These are phyloP conservation scores for Aspergillus conjunctus DNA, from an alignment of 495 filamentous ascomycete genomes.

Conservation along the genomic window DNA sequence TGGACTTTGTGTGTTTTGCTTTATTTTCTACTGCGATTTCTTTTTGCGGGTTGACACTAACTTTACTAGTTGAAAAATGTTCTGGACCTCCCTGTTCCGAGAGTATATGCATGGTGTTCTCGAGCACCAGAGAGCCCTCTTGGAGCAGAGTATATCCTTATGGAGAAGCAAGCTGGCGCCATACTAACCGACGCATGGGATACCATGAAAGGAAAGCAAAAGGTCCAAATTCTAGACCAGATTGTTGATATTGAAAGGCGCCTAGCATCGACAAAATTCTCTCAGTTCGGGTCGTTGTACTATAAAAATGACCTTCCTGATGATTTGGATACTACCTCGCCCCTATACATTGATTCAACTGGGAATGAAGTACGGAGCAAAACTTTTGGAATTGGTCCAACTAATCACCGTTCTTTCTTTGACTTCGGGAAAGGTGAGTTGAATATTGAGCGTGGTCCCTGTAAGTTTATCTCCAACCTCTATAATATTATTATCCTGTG, in stretches of 20 bases:
- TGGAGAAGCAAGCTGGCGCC: constrained; percentile 34
- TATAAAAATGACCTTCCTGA: constrained; percentile 26
- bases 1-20: constrained; percentile 40
- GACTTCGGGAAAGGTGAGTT: constrained; percentile 28
- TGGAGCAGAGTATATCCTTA: constrained; percentile 39
- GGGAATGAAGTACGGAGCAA: constrained; percentile 26
- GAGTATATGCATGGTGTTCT: constrained; percentile 36
- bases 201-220: constrained; percentile 28
- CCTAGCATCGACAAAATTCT: constrained; percentile 29
- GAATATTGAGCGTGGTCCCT: constrained; percentile 33
- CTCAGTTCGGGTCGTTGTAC: constrained; percentile 31
- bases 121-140: constrained; percentile 30
- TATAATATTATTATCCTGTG: constrained; percentile 20
- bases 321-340: constrained; percentile 13
- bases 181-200: constrained; percentile 30
- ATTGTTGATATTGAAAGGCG: constrained; percentile 33
- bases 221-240: constrained; percentile 30
- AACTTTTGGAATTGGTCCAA: constrained; percentile 27
- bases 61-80: constrained; percentile 27
- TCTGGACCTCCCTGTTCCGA: constrained; percentile 31
- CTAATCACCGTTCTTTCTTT: constrained; percentile 30
- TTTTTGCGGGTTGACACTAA: constrained; percentile 20
- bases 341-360: constrained; percentile 21
- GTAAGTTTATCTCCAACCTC: constrained; percentile 24
- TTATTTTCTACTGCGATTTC: constrained; percentile 15